These are phyloP conservation scores for Lactarius hengduanensis DNA, from an alignment of 768 basidiomycete species.

Conservation along the genomic window DNA sequence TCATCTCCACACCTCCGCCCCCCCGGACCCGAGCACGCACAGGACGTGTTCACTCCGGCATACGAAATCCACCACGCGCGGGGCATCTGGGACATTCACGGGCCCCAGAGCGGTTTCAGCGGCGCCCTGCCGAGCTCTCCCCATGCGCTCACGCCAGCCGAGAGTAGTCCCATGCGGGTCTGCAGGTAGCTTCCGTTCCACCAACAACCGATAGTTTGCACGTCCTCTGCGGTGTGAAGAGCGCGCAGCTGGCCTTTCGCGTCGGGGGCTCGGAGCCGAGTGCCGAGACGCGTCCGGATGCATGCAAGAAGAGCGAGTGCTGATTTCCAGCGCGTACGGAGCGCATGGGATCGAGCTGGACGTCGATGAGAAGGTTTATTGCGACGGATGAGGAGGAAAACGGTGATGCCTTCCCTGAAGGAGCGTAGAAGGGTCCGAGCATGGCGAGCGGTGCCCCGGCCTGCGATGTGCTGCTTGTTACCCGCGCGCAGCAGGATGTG, in stretches of 20 bases:
- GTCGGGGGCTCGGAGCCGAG: slow-evolving; percentile 82
- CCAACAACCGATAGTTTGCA: slow-evolving; percentile 52
- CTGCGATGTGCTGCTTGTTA: slow-evolving; percentile 43
- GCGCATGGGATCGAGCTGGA: slow-evolving; percentile 27
- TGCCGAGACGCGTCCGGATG: slow-evolving; percentile 47
- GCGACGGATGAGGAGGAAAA: slow-evolving; percentile 37
- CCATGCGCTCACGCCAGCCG: slow-evolving; percentile 59
- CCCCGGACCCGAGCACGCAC: slow-evolving; percentile 23
- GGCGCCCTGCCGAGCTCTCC: slow-evolving; percentile 60
- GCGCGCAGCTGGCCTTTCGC: slow-evolving; percentile 62
- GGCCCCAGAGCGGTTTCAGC: slow-evolving; percentile 25
- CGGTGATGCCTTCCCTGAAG: slow-evolving; percentile 31
- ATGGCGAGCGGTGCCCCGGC: slow-evolving; percentile 86
- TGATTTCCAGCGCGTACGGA: slow-evolving; percentile 51
- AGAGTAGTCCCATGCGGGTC: slow-evolving; percentile 38
- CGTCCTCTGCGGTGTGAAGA: slow-evolving; percentile 33
- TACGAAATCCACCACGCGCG: slow-evolving; percentile 27
- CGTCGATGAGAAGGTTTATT: slow-evolving; percentile 36
- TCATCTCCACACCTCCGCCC: slow-evolving; percentile 67
- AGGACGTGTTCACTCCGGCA: slow-evolving; percentile 90
- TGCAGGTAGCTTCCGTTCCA: slow-evolving; percentile 76
- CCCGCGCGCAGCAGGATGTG: slow-evolving; percentile 50
- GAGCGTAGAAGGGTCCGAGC: slow-evolving; percentile 47
- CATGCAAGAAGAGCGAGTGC: slow-evolving; percentile 46
- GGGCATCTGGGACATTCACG: slow-evolving; percentile 36